phyloP scores from a whole-genome alignment of 2,329 filamentous ascomycete species.

The Claviceps sp. region DNA sequence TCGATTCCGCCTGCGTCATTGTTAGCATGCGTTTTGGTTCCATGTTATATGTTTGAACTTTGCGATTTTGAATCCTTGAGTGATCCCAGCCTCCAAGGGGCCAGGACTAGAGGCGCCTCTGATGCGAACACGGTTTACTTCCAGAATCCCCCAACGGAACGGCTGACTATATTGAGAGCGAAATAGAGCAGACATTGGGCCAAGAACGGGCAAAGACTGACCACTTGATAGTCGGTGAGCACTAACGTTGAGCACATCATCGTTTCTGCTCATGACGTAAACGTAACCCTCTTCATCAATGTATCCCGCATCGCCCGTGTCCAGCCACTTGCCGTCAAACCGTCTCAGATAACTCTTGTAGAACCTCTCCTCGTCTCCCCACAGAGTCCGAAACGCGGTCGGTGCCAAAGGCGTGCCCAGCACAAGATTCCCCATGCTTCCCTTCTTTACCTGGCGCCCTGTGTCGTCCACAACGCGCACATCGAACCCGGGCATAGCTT shows the following conservation, averaged over 20 bases:
- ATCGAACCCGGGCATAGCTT: slow-evolving; percentile 85
- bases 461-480: slow-evolving; percentile 72
- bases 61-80: too few relatives aligned
- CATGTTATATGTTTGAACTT: too few relatives aligned
- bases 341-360: slow-evolving; percentile 74
- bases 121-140: too few relatives aligned
- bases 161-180: background rate
- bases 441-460: slow-evolving; percentile 55
- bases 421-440: slow-evolving; percentile 85
- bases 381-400: slow-evolving; percentile 74
- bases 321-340: slow-evolving; percentile 71
- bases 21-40: background rate
- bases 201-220: slow-evolving; percentile 22
- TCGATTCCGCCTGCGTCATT: slow-evolving; percentile 58
- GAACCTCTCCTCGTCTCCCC: slow-evolving; percentile 75
- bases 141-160: background rate
- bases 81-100: too few relatives aligned
- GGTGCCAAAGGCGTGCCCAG: slow-evolving; percentile 71
- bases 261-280: slow-evolving; percentile 50
- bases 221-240: slow-evolving; percentile 83
- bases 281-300: slow-evolving; percentile 62
- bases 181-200: too few relatives aligned
- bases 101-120: too few relatives aligned
- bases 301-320: slow-evolving; percentile 83
- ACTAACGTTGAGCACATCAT: slow-evolving; percentile 94